A percentile compares a stretch with the other conserved stretches of the same genome.
phyloP scores from a whole-genome alignment of 495 filamentous ascomycete species.

The Tuber indicum region DNA sequence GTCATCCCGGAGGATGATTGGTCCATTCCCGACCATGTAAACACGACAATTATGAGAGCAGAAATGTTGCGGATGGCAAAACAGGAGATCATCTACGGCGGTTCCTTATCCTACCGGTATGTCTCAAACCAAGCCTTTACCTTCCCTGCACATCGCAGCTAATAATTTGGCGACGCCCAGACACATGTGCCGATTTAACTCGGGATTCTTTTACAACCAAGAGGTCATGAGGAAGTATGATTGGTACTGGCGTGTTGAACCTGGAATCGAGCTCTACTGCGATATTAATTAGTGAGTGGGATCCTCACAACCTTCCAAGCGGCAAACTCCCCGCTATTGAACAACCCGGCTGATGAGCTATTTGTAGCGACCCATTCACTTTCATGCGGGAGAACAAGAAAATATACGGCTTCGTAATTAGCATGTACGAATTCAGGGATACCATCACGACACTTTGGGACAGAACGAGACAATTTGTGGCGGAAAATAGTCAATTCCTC shows the following conservation, averaged over 20 bases:
- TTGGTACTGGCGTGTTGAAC: conserved; percentile 64
- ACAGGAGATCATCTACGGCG: conserved; percentile 79
- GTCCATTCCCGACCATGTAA: conserved; percentile 82
- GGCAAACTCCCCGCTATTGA: not conserved
- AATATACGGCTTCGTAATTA: conserved; percentile 51
- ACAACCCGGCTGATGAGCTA: not conserved
- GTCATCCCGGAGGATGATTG: conserved; percentile 87
- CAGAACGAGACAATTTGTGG: conserved; percentile 35
- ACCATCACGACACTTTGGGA: conserved; percentile 40
- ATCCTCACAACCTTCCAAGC: conserved; percentile 51
- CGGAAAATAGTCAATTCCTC: conserved; percentile 29
- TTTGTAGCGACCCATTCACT: conserved; percentile 47
- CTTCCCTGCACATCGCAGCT: not conserved
- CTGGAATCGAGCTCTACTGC: conserved; percentile 50
- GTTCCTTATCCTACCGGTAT: conserved; percentile 88
- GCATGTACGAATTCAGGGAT: conserved; percentile 48
- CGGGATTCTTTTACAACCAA: conserved; percentile 93
- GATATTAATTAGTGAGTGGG: conserved; percentile 49
- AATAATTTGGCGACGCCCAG: not conserved
- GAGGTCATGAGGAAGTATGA: conserved; percentile 80
- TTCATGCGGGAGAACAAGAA: conserved; percentile 51
- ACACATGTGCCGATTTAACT: conserved; percentile 97
- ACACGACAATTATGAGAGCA: conserved; percentile 72
- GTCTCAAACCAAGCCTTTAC: conserved; percentile 74
- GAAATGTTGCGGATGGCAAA: conserved; percentile 74